Conservation (phyloP, 2,329 filamentous ascomycete species). For the Aspergillus udagawae region DNA sequence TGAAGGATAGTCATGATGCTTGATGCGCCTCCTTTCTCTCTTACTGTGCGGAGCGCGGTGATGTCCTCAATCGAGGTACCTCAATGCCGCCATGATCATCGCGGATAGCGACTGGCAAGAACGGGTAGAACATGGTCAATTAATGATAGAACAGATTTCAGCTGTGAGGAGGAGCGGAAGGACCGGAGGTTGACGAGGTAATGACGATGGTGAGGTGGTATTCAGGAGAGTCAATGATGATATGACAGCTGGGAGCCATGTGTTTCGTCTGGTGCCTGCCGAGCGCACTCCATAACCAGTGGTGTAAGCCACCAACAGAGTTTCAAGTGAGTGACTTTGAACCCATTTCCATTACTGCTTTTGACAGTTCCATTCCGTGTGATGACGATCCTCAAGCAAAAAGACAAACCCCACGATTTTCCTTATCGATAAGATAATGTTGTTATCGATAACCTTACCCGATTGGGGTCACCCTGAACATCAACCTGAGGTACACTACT, state of each 20-base stretch:
- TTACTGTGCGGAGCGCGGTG: not conserved
- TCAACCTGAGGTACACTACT: not conserved
- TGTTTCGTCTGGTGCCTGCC: not conserved
- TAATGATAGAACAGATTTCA: not conserved
- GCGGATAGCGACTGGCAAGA: not conserved
- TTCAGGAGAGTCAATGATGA: slow-evolving; percentile 15
- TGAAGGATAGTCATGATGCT: slow-evolving; percentile 23
- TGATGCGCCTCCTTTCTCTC: not conserved
- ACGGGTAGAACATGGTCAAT: not conserved
- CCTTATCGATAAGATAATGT: not conserved
- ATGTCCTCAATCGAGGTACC: not conserved
- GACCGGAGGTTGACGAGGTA: slow-evolving; percentile 6
- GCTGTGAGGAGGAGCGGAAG: slow-evolving; percentile 1
- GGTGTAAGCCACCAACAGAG: not conserved
- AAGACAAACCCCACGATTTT: not conserved
- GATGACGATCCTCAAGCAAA: not conserved
- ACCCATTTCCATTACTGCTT: not conserved
- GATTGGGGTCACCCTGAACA: too few species aligned
- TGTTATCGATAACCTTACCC: not conserved
- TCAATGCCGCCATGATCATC: not conserved
- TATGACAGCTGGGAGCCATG: not conserved
- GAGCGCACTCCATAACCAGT: not conserved
- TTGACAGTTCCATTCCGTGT: not conserved
- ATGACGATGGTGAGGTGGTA: slow-evolving; percentile 12
- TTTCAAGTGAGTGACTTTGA: not conserved